Base-by-base conservation (phyloP, 345 rosid genomes). In the Populus pruinosa region DNA sequence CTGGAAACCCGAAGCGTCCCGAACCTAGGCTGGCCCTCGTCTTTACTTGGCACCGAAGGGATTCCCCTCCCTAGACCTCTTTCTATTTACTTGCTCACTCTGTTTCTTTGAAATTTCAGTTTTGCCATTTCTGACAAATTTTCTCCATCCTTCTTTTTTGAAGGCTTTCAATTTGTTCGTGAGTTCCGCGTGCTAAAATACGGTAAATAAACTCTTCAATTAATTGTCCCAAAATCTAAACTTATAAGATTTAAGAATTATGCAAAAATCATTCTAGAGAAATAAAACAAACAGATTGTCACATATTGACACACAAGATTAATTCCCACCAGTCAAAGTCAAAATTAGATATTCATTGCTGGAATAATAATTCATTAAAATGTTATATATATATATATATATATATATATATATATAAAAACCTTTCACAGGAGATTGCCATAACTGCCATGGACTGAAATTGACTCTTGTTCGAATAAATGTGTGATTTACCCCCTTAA, bases 1-100 rank as follows among this genome's bases (percentile, higher is more conserved):
- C 71, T 69, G 76, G 81, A 61, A 65, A 12, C 41, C 21, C 17
- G 87, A 87, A 82, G 20, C 55, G 82, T 84, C 87, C 49, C 33
- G 87, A 84, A 17, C 17, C 53, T 35, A 13, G 9, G 35, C 10
- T 2, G 44, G 20, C 44, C 12, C 16, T 68, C 16, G 8, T n/a
- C 36, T 35, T 67, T 77, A 11, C 79, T 66, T 76, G 0, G 21
- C 12, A 0, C 47, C 5, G 0, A 78, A 74, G 81, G 6, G 56
- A 69, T n/a, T 79, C 73, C 35, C 44, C 76, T 4, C 39, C 21
- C 35, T 18, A 11, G 14, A 20, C 12, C 29, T 9, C 64, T 59
- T 59, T 10, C 29, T 59, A 25, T 8, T 1, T 59, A 9, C 29
- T 59, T 23, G 23, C 64, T 2, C 0, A 0, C 9, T 10, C 0